Percentiles rank a stretch among this genome's conserved stretches.
Conservation (phyloP, 257 asterid genomes). For the Galeopsis tetrahit region DNA sequence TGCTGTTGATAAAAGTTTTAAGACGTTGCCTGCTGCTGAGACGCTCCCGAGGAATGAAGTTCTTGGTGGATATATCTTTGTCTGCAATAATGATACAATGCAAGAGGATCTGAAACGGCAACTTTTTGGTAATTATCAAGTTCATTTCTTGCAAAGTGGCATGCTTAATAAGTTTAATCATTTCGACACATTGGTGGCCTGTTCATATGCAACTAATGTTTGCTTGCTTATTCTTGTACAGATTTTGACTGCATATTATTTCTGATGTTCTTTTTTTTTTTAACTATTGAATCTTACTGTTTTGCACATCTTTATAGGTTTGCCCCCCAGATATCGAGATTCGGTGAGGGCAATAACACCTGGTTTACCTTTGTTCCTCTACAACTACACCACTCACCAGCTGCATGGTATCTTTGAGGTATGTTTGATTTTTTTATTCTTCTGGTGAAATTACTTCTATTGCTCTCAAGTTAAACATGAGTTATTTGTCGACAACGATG, state of each 20-base stretch:
- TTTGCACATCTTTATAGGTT: conserved; percentile 53
- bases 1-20: conserved; percentile 82
- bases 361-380: conserved; percentile 88
- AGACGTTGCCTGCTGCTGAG: conserved; percentile 94
- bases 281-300: background rate
- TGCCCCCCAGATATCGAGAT: conserved; percentile 95
- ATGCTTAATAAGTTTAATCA: background rate
- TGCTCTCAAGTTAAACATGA: background rate
- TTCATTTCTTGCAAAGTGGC: conserved; percentile 14
- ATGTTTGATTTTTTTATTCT: conserved; percentile 16
- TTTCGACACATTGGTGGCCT: background rate
- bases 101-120: conserved; percentile 94
- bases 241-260: conserved; percentile 18
- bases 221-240: conserved; percentile 1
- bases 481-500: background rate
- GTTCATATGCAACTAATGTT: conserved; percentile 3
- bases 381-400: conserved; percentile 94
- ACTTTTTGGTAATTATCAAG: conserved; percentile 69
- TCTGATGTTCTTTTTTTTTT: conserved; percentile 5
- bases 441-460: background rate
- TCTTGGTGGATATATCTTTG: conserved; percentile 95
- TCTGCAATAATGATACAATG: conserved; percentile 97
- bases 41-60: conserved; percentile 91
- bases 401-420: conserved; percentile 98
- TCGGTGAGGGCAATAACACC: conserved; percentile 98